Evolutionary conservation across 2,329 filamentous ascomycete species (phyloP), one percentile per base, ranked within the genome.

Genomic region (Aureobasidium subglaciale): DNA sequence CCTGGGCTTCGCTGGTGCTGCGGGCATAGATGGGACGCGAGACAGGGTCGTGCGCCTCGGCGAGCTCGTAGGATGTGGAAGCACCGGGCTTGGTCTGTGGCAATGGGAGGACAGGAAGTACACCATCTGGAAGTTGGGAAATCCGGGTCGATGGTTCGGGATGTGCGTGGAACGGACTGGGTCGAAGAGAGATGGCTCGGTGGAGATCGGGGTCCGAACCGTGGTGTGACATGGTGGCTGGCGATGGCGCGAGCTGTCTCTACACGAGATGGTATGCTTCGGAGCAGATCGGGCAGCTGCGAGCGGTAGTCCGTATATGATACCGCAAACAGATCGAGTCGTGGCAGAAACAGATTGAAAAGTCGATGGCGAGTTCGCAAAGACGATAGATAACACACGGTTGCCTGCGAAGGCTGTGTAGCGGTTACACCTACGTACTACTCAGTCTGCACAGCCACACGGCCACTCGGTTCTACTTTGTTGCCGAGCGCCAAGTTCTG

Each of bases 141-240:
- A 13, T 32, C 29, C 46, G 41, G 67, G 56, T 67, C 68, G 38
- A 62, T 60, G 9, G 60, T 65, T 61, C 57, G 59, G 69, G 48
- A 57, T 70, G 60, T 6, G 58, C 27, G 60, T 73, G 71, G 61
- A 73, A 76, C 43, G 75, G 74, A 35, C 65, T 67, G 30, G 75
- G 75, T 61, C 74, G 71, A 64, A 78, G 68, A 38, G 72, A 73
- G 56, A 78, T 76, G 42, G 75, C 73, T 58, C 71, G 70, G 61
- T 76, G 73, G 34, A 78, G 65, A 65, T 77, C 73, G 18, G 72
- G 69, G 61, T 78, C 74, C 5, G 70, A 58, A 59, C 64, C 67
- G 69, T 73, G 53, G 30, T 37, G 41, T 24, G 42, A 37, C 52
- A 55, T 52, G 35, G 22, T 52, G 11, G 11, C 37, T 22, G 11